A percentile compares a stretch with the other conserved stretches of the same genome.
Conservation (phyloP, 768 basidiomycete genomes). For the Lentinula guzmanii region DNA sequence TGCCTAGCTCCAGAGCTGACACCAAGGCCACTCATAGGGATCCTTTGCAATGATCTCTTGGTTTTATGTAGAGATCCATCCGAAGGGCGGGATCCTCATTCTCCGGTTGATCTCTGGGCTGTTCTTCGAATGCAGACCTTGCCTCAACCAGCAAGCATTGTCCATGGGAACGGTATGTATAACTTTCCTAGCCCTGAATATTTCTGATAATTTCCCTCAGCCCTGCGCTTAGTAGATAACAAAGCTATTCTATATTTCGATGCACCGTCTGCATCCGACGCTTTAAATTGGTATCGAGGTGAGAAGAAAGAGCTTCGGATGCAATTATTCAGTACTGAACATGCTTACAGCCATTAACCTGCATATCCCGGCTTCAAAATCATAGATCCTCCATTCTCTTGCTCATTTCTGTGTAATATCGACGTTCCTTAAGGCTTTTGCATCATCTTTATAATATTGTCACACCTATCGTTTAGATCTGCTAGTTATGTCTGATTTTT, state of each 20-base stretch:
- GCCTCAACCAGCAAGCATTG: conserved; percentile 84
- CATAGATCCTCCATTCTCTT: conserved; percentile 26
- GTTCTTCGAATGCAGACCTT: conserved; percentile 94
- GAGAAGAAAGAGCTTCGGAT: conserved; percentile 12
- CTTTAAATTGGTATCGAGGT: conserved; percentile 90
- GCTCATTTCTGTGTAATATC: not conserved
- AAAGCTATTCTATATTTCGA: conserved; percentile 90
- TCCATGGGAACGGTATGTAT: conserved; percentile 71
- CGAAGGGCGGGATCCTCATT: conserved; percentile 68
- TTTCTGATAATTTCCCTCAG: conserved; percentile 27
- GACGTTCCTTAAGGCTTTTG: not conserved
- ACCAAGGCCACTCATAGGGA: conserved; percentile 70
- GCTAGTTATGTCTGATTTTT: not conserved
- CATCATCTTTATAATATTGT: not conserved
- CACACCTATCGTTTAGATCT: not conserved
- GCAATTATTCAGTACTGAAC: not conserved
- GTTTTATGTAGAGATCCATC: conserved; percentile 88
- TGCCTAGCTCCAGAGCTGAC: conserved; percentile 85
- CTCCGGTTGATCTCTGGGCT: conserved; percentile 89
- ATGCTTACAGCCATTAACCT: conserved; percentile 69
- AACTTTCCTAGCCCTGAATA: not conserved
- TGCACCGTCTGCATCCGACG: conserved; percentile 77
- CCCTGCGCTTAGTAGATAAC: conserved; percentile 84
- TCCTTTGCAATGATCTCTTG: conserved; percentile 89
- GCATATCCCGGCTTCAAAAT: conserved; percentile 79